Conservation (phyloP, 306 rosid genomes). For the Corylus heterophylla region DNA sequence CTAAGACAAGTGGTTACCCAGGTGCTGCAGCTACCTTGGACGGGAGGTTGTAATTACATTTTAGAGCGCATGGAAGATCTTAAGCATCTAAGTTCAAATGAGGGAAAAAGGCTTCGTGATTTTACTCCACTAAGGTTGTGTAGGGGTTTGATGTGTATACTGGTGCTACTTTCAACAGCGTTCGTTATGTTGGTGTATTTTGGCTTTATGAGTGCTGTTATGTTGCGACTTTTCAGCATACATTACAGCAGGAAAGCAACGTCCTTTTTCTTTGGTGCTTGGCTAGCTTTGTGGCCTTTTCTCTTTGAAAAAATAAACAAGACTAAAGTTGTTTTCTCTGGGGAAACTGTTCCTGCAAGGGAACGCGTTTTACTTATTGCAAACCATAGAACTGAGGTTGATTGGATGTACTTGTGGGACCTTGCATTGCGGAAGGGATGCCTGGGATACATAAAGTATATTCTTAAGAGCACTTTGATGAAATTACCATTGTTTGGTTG, state of each 20-base stretch:
- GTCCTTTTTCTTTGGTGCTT: constrained; percentile 68
- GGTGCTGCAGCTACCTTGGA: constrained; percentile 21
- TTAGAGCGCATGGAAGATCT: constrained; percentile 50
- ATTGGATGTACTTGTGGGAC: constrained; percentile 94
- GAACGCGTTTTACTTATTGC: constrained; percentile 67
- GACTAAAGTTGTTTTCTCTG: constrained; percentile 71
- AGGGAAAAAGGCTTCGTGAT: constrained; percentile 23
- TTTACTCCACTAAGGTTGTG: constrained; percentile 49
- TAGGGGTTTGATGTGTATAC: constrained; percentile 63
- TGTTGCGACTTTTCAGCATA: constrained; percentile 58
- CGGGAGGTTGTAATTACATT: constrained; percentile 24
- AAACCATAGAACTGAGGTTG: constrained; percentile 85
- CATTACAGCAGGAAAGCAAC: constrained; percentile 66
- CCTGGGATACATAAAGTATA: constrained; percentile 65
- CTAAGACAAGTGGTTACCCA: constrained; percentile 22
- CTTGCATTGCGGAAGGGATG: constrained; percentile 73
- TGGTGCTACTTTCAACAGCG: constrained; percentile 66
- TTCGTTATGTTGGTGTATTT: constrained; percentile 63
- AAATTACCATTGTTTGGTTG: constrained; percentile 80
- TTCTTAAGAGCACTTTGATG: constrained; percentile 81
- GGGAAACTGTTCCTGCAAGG: constrained; percentile 53
- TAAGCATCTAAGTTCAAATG: constrained; percentile 25
- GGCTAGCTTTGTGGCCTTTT: constrained; percentile 87
- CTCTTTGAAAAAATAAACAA: constrained; percentile 76
- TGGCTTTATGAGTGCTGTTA: constrained; percentile 57